Conservation (phyloP, 495 filamentous ascomycete genomes). For the Neurospora sublineolata region DNA sequence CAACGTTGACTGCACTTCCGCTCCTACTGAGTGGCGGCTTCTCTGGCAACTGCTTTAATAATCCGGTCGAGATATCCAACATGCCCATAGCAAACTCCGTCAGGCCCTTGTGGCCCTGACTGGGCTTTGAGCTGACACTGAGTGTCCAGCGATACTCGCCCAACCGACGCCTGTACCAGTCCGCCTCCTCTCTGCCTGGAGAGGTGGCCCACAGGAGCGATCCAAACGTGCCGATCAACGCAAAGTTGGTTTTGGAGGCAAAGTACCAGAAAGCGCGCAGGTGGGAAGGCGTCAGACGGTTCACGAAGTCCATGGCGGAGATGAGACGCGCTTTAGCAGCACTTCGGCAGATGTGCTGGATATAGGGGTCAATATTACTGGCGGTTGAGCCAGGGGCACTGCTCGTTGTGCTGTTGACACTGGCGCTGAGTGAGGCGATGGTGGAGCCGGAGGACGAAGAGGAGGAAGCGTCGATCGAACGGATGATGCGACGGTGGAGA, state of each 20-base stretch:
- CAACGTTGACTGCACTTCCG: slow-evolving; percentile 33
- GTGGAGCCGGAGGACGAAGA: slow-evolving; percentile 12
- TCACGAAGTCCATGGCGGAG: slow-evolving; percentile 71
- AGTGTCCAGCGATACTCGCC: slow-evolving; percentile 92
- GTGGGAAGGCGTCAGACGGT: slow-evolving; percentile 58
- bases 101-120: slow-evolving; percentile 46
- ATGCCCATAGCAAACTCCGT: slow-evolving; percentile 66
- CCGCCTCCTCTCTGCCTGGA: slow-evolving; percentile 77
- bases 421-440: neutral
- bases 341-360: slow-evolving; percentile 88
- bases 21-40: slow-evolving; percentile 39
- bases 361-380: slow-evolving; percentile 48
- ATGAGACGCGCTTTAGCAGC: slow-evolving; percentile 72
- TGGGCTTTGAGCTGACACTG: slow-evolving; percentile 69
- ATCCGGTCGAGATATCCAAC: slow-evolving; percentile 50
- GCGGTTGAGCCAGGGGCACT: neutral
- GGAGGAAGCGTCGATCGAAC: slow-evolving; percentile 45
- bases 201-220: slow-evolving; percentile 76
- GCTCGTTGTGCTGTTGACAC: slow-evolving; percentile 3
- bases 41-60: slow-evolving; percentile 45
- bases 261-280: slow-evolving; percentile 74
- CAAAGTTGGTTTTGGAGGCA: slow-evolving; percentile 69
- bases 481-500: slow-evolving; percentile 70
- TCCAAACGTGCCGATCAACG: slow-evolving; percentile 71
- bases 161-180: slow-evolving; percentile 82